Conservation (phyloP, 1,284 basidiomycete species). For the Volvariella volvacea region DNA sequence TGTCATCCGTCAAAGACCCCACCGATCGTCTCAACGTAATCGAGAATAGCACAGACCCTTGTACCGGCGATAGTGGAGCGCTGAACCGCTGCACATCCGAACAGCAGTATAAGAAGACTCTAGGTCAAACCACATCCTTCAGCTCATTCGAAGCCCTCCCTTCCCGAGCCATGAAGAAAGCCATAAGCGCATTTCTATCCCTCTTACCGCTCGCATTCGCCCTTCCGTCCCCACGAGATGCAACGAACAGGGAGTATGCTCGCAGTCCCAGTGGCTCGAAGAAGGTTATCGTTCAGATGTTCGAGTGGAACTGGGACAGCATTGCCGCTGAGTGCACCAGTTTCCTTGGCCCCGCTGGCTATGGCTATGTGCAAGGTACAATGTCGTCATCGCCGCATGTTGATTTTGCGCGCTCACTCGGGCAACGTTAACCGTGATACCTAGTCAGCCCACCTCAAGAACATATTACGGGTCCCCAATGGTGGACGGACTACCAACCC, state of each 20-base stretch:
- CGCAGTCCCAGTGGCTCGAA: constrained; percentile 28
- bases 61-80: too few relatives aligned
- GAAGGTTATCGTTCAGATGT: constrained; percentile 51
- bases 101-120: too few relatives aligned
- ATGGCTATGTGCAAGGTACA: constrained; percentile 63
- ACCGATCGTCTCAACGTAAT: too few relatives aligned
- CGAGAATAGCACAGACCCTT: too few relatives aligned
- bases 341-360: constrained; percentile 61
- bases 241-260: not conserved
- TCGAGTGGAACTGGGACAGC: constrained; percentile 52
- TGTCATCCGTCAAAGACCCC: too few relatives aligned
- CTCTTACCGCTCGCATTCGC: constrained; percentile 2
- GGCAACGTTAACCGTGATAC: too few relatives aligned
- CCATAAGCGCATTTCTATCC: not conserved
- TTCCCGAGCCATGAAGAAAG: too few relatives aligned
- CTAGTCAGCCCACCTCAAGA: constrained; percentile 44
- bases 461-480: constrained; percentile 42
- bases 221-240: constrained; percentile 4
- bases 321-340: constrained; percentile 57
- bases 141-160: too few relatives aligned
- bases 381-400: too few relatives aligned
- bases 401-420: too few relatives aligned
- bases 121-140: too few relatives aligned
- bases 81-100: too few relatives aligned
- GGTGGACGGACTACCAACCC: constrained; percentile 70